A percentile compares a stretch with the other conserved stretches of the same genome.
Evolutionary conservation across 2,329 filamentous ascomycete genomes (phyloP).

Genomic region (Grosmannia penicillata): DNA sequence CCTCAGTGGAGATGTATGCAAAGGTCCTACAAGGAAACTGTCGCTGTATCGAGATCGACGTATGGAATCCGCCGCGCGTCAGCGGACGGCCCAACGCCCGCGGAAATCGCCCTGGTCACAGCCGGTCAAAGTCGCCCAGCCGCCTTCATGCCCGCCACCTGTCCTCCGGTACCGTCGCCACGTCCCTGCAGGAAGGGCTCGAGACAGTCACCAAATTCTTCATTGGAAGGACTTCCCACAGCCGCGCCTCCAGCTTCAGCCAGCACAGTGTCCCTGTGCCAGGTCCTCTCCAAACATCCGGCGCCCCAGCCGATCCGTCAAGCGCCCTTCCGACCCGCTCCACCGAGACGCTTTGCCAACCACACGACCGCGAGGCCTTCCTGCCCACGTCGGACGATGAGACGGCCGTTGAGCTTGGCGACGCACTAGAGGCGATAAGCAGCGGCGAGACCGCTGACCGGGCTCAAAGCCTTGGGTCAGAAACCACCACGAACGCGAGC

Average conservation of each 20-base stretch:
- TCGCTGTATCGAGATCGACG: conserved; percentile 86
- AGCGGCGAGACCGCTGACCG: too few species aligned
- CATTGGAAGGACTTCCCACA: conserved; percentile 13
- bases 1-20: conserved; percentile 65
- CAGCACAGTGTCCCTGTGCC: conserved; percentile 7
- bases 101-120: too few species aligned
- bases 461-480: too few species aligned
- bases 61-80: conserved; percentile 57
- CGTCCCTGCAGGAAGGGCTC: conserved; percentile 25
- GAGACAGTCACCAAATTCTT: conserved; percentile 13
- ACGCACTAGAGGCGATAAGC: too few species aligned
- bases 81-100: conserved; percentile 17
- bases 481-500: too few species aligned
- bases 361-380: too few species aligned
- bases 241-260: conserved; percentile 24
- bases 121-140: conserved; percentile 23
- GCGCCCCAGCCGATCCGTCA: too few species aligned
- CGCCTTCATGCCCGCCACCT: conserved; percentile 34
- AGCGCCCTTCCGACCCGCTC: too few species aligned
- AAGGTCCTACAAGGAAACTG: conserved; percentile 61
- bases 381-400: too few species aligned
- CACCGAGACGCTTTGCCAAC: too few species aligned
- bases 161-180: conserved; percentile 20
- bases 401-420: too few species aligned
- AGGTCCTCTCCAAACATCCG: not conserved